These are phyloP conservation scores for Celoporthe dispersa DNA, from an alignment of 2,329 filamentous ascomycete genomes.

Conservation along the genomic window DNA sequence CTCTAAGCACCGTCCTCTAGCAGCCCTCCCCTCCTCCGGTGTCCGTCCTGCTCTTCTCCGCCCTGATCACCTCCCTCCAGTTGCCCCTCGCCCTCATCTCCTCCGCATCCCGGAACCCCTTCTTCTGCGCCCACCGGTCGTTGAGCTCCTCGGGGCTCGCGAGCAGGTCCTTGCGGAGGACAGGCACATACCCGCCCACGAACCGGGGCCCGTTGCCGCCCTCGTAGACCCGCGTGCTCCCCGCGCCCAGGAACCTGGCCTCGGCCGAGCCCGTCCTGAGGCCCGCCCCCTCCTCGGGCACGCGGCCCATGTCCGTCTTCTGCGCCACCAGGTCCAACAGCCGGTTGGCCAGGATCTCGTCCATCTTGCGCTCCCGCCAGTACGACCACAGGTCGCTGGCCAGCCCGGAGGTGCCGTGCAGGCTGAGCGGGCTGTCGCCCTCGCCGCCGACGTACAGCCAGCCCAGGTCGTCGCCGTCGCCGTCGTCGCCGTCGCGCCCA, in stretches of 20 bases:
- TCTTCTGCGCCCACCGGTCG: conserved; percentile 64
- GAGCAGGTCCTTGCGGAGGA: conserved; percentile 56
- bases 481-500: conserved; percentile 31
- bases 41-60: conserved; percentile 16
- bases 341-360: conserved; percentile 80
- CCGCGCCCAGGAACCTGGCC: conserved; percentile 33
- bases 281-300: conserved; percentile 41
- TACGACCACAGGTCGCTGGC: conserved; percentile 78
- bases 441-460: conserved; percentile 80
- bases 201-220: conserved; percentile 57
- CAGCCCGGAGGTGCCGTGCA: conserved; percentile 68
- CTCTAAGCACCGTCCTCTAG: too few relatives aligned
- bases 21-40: conserved; percentile 7
- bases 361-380: conserved; percentile 86
- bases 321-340: conserved; percentile 67
- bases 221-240: conserved; percentile 53
- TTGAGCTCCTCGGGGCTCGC: conserved; percentile 60
- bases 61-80: conserved; percentile 38
- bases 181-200: conserved; percentile 58
- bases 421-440: conserved; percentile 54
- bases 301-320: conserved; percentile 37
- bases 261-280: conserved; percentile 40
- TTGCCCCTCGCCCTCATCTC: conserved; percentile 50
- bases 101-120: conserved; percentile 58
- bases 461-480: conserved; percentile 70